Percentiles rank a stretch among this genome's conserved stretches.
phyloP scores from a whole-genome alignment of 1,284 basidiomycete genomes.

The Puccinia horiana region DNA sequence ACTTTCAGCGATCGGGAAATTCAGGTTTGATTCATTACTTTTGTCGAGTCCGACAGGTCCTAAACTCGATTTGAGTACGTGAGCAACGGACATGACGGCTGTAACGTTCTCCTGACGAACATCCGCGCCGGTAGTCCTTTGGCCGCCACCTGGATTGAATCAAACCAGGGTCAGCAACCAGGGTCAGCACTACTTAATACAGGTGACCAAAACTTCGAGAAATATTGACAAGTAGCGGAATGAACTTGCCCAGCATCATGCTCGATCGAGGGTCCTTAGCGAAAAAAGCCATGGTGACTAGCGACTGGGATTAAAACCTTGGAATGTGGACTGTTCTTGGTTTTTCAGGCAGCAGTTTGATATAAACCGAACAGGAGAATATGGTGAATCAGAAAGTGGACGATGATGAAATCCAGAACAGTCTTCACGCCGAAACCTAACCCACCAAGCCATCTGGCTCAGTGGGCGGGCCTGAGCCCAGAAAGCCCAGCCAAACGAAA shows the following conservation, averaged over 20 bases:
- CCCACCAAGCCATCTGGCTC: background rate
- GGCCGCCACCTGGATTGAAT: slow-evolving; percentile 51
- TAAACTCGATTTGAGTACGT: slow-evolving; percentile 93
- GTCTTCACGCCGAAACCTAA: background rate
- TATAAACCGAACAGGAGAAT: background rate
- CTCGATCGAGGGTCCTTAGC: slow-evolving; percentile 52
- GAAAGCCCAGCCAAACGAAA: too few species aligned
- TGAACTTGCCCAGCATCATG: slow-evolving; percentile 53
- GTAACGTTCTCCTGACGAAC: slow-evolving; percentile 67
- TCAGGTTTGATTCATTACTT: slow-evolving; percentile 50
- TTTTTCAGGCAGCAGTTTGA: background rate
- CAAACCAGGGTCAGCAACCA: slow-evolving; percentile 18
- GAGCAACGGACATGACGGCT: slow-evolving; percentile 93
- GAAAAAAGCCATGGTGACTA: slow-evolving; percentile 51
- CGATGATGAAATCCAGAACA: background rate
- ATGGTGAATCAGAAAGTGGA: background rate
- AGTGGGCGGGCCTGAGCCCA: background rate
- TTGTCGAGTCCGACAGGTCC: slow-evolving; percentile 71
- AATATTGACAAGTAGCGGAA: slow-evolving; percentile 22
- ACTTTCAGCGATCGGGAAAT: slow-evolving; percentile 11
- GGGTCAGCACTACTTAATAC: background rate
- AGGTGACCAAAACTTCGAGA: background rate
- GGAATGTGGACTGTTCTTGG: background rate
- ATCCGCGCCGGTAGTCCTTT: slow-evolving; percentile 50
- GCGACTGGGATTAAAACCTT: background rate